Evolutionary conservation across 2,329 filamentous ascomycete species (phyloP).

Genomic region (Ascochyta lentis): DNA sequence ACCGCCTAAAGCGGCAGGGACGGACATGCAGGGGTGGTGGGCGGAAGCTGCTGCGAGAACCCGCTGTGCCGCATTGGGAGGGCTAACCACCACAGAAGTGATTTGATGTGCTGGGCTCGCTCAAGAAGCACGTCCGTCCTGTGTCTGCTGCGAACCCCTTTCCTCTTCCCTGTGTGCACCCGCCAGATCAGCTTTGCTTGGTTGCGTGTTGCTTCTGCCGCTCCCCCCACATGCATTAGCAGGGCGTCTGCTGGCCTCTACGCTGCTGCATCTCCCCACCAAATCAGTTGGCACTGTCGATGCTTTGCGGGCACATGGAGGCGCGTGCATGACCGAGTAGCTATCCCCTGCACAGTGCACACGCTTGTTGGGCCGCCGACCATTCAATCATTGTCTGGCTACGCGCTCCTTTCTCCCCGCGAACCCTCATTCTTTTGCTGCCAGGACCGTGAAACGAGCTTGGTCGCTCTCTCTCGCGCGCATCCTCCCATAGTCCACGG

Average conservation of each 20-base stretch:
- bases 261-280: conserved; percentile 11
- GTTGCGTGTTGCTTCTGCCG: conserved; percentile 3
- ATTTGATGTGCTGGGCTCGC: conserved; percentile 1
- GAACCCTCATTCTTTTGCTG: conserved; percentile 7
- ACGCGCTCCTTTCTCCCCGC: conserved; percentile 14
- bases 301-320: conserved; percentile 13
- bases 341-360: conserved; percentile 2
- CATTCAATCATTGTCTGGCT: neutral
- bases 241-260: conserved; percentile 5
- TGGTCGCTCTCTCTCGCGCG: neutral
- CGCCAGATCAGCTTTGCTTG: neutral
- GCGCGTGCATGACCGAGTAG: conserved; percentile 9
- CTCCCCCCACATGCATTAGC: conserved; percentile 9
- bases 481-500: neutral
- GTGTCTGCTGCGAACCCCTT: conserved; percentile 11
- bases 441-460: conserved; percentile 4
- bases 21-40: conserved; percentile 6
- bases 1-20: neutral
- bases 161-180: neutral
- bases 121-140: neutral
- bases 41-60: conserved; percentile 1
- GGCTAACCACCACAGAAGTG: conserved; percentile 6
- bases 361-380: conserved; percentile 9
- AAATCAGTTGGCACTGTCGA: conserved; percentile 1
- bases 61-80: conserved; percentile 10